These are phyloP conservation scores for Phytophthora melonis DNA, from an alignment of 352 stramenopile species.

Conservation along the genomic window DNA sequence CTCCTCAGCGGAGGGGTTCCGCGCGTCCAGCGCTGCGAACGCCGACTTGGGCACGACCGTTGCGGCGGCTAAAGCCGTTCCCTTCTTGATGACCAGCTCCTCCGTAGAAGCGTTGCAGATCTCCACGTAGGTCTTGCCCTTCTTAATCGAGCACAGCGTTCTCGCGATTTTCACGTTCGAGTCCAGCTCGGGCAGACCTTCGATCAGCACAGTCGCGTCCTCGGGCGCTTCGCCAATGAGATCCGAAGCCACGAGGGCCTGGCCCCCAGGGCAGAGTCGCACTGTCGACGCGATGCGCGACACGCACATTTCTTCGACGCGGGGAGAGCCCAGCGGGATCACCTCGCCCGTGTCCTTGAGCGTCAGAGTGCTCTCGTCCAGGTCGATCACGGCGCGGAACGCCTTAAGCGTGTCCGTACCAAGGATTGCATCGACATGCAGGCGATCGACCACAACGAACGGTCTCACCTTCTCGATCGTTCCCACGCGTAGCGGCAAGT, in stretches of 20 bases:
- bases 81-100: no score
- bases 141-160: no score
- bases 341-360: neutral
- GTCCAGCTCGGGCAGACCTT: neutral
- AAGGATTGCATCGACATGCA: neutral
- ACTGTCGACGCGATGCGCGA: neutral
- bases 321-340: neutral
- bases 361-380: neutral
- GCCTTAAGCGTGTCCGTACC: neutral
- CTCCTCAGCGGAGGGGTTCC: no score
- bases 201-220: neutral
- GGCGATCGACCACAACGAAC: neutral
- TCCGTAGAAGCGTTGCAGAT: no score
- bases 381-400: constrained; percentile 3
- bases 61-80: no score
- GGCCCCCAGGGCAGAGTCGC: neutral
- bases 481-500: neutral
- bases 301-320: neutral
- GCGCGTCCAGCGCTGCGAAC: no score
- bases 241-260: neutral
- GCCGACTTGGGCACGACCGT: no score
- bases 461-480: neutral
- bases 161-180: neutral
- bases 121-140: no score
- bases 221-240: neutral